Evolutionary conservation across 108 stramenopile genomes (phyloP), one percentile per base, ranked within the genome.

Genomic region (Skeletonema marinoi): DNA sequence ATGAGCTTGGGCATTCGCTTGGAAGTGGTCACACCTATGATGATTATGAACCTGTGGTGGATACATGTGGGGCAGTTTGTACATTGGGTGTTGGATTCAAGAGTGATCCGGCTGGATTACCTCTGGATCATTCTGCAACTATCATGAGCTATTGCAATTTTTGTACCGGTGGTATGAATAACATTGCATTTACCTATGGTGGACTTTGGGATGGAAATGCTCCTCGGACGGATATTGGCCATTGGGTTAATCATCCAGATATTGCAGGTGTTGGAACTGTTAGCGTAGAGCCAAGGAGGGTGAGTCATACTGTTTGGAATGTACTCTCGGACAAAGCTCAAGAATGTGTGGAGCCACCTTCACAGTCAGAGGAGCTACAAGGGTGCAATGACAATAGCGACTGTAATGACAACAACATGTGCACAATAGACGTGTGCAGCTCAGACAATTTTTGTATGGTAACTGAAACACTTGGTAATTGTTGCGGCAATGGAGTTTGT

Each of bases 81-180:
- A 35, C 65, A 19, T 35, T 29, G 36, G 6, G 25, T 4, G 51
- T 31, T 1, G 70, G 19, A 59, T 19, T 61, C 4, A 75, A 68
- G 70, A 14, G 17, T 25, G 60, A 56, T 17, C 25, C 69, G 31
- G 79, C 42, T 12, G 75, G 75, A 30, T 61, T 80, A 32, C 79
- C 79, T 9, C 46, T 11, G 1, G 51, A 62, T 8, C 35, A 65
- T 63, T 68, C 79, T 21, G 79, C 50, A 2, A 80, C 79, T 35
- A 68, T 80, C 21, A 80, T 80, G 79, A 75, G 74, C 25, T 80
- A 80, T 70, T 80, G 79, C 50, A 75, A 80, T 36, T 80, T 80
- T 36, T 80, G 79, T 56, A 64, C 60, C 11, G 79, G 79, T 19
- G 79, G 79, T 10, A 35, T 78, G 8, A 13, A 32, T 12, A 80